Base-by-base conservation (phyloP, 1,284 basidiomycete species). In the Melanopsichium pennsylvanicum region DNA sequence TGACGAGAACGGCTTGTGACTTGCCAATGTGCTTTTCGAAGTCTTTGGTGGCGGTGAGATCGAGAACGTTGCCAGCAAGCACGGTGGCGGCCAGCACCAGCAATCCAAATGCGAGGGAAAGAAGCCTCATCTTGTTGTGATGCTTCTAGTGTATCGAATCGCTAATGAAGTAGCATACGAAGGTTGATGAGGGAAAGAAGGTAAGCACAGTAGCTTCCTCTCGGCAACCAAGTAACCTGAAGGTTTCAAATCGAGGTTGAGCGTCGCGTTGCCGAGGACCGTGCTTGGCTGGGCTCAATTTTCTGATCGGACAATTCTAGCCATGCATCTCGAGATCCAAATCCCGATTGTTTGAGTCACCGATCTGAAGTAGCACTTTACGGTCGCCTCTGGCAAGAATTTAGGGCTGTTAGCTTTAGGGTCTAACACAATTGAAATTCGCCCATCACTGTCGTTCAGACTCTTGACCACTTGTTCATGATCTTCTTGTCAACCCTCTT, bases 11-110 rank as follows among this genome's bases (percentile, higher is more conserved):
- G 22, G 69, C 69, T 27, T 62, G 63, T 27, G 62, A 46, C 34
- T 70, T 64, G 41, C 76, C 78, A 25, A 79, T 67, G 31, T 63
- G 40, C 32, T 60, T 67, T 15, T 79, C 61, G 38, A 73, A 79
- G 37, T 63, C 69, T 43, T 66, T 67, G 15, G 70, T 76, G 36
- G 67, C 52, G 21, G 78, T 79, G 33, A 79, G 62, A 33, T 79
- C 78, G 41, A 78, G 48, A 10, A 78, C 78, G 42, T 76, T 75
- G 47, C 69, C 43, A 18, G 68, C 69, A 21, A 69, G 41, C 5
- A 55, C 50, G 4, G 60, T 56, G 44, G 56, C 55, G 18, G 46
- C 60, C 54, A 69, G 39, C 27, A 61, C 56, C 26, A 63, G 46
- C 43, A 69, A 29, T 18, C 60, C 56, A 29, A 63, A 13, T 1